Evolutionary conservation across 345 rosid species (phyloP).

Genomic region (Boechera divaricarpa): DNA sequence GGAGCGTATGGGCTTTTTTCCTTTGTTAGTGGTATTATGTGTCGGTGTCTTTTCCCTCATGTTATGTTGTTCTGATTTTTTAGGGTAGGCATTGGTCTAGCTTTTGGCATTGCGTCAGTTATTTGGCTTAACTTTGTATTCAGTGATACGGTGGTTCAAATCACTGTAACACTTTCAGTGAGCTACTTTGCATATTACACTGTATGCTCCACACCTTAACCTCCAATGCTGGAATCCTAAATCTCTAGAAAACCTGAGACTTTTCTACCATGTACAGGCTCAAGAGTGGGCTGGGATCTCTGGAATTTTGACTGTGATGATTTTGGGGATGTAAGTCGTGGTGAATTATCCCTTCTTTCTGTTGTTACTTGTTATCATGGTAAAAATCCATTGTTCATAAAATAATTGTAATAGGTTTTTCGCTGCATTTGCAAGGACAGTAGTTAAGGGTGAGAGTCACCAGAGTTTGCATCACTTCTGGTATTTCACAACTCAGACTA

Average conservation of each 20-base stretch:
- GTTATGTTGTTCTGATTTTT: conserved; percentile 45
- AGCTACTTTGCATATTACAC: conserved; percentile 90
- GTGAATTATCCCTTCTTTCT: conserved; percentile 29
- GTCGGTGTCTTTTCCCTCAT: not conserved
- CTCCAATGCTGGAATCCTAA: conserved; percentile 1
- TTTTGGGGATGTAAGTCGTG: conserved; percentile 85
- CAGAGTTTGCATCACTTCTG: conserved; percentile 93
- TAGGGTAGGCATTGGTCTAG: conserved; percentile 89
- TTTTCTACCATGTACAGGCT: conserved; percentile 58
- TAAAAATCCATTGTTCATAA: not conserved
- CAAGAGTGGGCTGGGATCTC: conserved; percentile 85
- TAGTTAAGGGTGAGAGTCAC: conserved; percentile 90
- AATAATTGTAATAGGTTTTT: conserved; percentile 45
- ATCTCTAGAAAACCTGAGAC: conserved; percentile 5
- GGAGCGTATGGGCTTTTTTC: conserved; percentile 78
- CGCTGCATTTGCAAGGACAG: conserved; percentile 88
- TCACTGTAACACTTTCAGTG: conserved; percentile 82
- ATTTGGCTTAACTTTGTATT: conserved; percentile 88
- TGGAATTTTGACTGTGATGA: conserved; percentile 94
- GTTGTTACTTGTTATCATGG: conserved; percentile 5
- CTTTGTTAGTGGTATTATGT: conserved; percentile 3
- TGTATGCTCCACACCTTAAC: conserved; percentile 53
- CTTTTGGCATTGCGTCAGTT: conserved; percentile 86
- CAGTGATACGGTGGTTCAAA: conserved; percentile 87
- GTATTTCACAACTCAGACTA: conserved; percentile 47